Base-by-base conservation (phyloP, 441 rosid species). In the Eutrema salsugineum region DNA sequence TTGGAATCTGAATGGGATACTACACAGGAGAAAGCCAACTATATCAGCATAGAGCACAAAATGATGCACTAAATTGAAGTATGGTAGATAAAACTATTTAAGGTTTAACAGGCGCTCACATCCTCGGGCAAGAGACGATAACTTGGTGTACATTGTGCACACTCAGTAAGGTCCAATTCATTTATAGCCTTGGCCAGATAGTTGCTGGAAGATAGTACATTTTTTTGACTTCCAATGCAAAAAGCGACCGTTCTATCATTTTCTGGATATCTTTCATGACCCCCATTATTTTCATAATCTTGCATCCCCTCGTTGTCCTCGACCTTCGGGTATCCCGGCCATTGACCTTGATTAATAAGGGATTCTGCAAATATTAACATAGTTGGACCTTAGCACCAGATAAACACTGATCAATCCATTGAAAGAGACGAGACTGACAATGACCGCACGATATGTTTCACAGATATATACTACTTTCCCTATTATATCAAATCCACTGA, bases 71-170 rank as follows among this genome's bases (percentile, higher is more conserved):
- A 14, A 39, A 40, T n/a, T 22, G 22, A 57, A 47, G 19, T 36
- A 11, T 57, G 47, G 35, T n/a, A 46, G 19, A 14, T 47, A 24
- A 35, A 70, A 24, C 2, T 33, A 68, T 35, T 66, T 6, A 51
- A 16, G 35, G 71, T 42, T 69, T 30, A 36, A 22, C 11, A 74
- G 63, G 24, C 19, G 36, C 92, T 59, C 77, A 94, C 99, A 80
- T 85, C 82, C 76, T 85, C 83, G 68, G 99, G 99, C 48, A 94
- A 87, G 78, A 85, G 94, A 32, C 99, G 91, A 82, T 94, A 94
- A 73, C 99, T 94, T 75, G 99, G 97, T 59, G 95, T 81, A 80
- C 99, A 94, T 49, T 87, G 82, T 79, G 85, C 93, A 77, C 97
- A 94, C 70, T 90, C 85, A 71, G 97, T 80, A 53, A 91, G 90